Evolutionary conservation across 306 rosid species (phyloP), one percentile per base, ranked within the genome.

Genomic region (Castanopsis chinensis): DNA sequence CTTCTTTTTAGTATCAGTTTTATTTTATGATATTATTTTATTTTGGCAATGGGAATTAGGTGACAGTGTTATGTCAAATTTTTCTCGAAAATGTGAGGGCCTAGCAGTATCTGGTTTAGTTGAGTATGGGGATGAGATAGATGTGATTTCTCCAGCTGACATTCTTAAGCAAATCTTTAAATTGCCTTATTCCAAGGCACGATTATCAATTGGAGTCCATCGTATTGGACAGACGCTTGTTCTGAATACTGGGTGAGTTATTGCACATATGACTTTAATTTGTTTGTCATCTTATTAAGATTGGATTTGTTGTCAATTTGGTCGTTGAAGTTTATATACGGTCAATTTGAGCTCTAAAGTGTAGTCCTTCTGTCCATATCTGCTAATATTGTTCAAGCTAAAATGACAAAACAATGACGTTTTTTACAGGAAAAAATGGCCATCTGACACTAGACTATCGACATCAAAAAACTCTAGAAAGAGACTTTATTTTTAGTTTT

Each of bases 111-210:
- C 94, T 78, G 97, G 98, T 28, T 75, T 94, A 87, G 98, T 83
- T 61, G 97, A 94, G 32, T 91, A 94, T 83, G 98, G 98, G 37
- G 97, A 94, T 82, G 98, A 91, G 83, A 88, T 94, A 64, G 98
- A 94, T 77, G 97, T 94, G 63, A 92, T 94, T 86, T 93, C 97
- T 76, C 97, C 98, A 21, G 86, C 90, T 59, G 97, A 94, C 82
- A 90, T 92, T 85, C 89, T 94, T 85, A 94, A 94, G 93, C 98
- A 89, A 85, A 94, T 94, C 64, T 94, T 94, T 83, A 94, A 91
- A 86, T 92, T 94, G 88, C 97, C 98, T 14, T 94, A 94, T 85
- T 91, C 98, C 13, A 94, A 92, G 89, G 97, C 97, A 79, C 94
- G 97, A 21, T 85, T 94, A 55, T 94, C 98, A 2, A 80, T 94